phyloP scores from a whole-genome alignment of 805 yeast genomes.

The Lipomyces sp. region DNA sequence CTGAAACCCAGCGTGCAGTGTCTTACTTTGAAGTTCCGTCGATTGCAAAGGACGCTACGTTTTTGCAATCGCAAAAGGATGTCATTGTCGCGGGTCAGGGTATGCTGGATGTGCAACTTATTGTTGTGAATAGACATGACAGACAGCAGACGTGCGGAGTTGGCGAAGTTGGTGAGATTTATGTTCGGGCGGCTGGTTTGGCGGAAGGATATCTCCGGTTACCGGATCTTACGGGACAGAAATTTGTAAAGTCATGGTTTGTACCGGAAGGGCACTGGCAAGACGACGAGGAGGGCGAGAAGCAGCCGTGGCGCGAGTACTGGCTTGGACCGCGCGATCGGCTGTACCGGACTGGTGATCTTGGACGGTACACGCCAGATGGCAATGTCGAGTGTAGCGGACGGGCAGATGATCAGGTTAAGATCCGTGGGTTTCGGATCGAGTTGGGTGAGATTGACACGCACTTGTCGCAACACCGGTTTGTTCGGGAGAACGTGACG shows the following conservation, averaged over 20 bases:
- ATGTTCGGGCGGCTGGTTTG: constrained; percentile 96
- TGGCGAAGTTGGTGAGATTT: constrained; percentile 98
- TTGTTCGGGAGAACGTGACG: constrained; percentile 90
- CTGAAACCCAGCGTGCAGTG: constrained; percentile 98
- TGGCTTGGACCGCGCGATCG: constrained; percentile 97
- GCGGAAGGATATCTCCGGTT: constrained; percentile 95
- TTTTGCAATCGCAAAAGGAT: constrained; percentile 84
- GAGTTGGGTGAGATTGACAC: constrained; percentile 99
- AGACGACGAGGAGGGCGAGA: constrained; percentile 66
- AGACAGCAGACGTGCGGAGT: constrained; percentile 92
- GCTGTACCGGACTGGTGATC: constrained; percentile 94
- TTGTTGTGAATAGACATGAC: constrained; percentile 91
- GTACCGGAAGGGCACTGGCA: constrained; percentile 51
- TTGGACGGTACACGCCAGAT: constrained; percentile 94
- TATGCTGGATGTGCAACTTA: constrained; percentile 90
- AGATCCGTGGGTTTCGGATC: constrained; percentile 97
- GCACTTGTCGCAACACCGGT: constrained; percentile 89
- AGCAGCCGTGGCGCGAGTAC: constrained; percentile 66
- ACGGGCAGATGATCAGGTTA: constrained; percentile 98
- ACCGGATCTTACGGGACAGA: constrained; percentile 84
- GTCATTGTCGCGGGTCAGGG: constrained; percentile 99
- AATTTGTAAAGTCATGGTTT: constrained; percentile 92
- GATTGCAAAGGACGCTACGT: constrained; percentile 66
- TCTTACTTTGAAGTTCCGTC: constrained; percentile 89
- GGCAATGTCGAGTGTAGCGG: constrained; percentile 99